phyloP scores from a whole-genome alignment of 2,329 filamentous ascomycete genomes.

The Fusarium proliferatum region DNA sequence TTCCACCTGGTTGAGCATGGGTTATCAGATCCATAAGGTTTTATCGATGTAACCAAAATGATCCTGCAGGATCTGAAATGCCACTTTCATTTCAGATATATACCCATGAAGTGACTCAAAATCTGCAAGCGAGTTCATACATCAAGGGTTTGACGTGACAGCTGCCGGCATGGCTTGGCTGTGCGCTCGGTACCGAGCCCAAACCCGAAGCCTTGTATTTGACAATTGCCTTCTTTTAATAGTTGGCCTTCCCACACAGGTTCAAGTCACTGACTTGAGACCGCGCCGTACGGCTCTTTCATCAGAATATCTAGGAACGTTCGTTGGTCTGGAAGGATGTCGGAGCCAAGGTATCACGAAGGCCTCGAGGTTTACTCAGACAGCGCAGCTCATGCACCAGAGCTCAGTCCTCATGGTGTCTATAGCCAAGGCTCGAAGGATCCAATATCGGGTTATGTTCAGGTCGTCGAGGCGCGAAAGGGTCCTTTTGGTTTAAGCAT shows the following conservation, averaged over 20 bases:
- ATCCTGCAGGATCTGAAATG: background rate
- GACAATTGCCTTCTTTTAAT: background rate
- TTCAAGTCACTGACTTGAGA: background rate
- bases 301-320: accelerated
- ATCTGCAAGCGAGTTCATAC: background rate
- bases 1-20: background rate
- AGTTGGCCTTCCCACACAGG: no score
- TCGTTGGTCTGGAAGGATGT: background rate
- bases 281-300: background rate
- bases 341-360: background rate
- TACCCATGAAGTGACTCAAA: background rate
- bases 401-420: background rate
- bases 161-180: background rate
- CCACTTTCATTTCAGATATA: background rate
- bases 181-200: background rate
- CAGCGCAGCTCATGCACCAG: conserved; percentile 9
- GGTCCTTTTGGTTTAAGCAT: conserved; percentile 3
- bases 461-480: background rate
- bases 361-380: conserved; percentile 13
- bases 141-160: background rate
- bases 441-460: background rate
- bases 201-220: background rate
- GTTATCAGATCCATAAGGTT: background rate
- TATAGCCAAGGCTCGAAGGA: background rate
- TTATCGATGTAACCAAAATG: background rate